Percentiles rank a stretch among this genome's conserved stretches.
phyloP scores from a whole-genome alignment of 768 basidiomycete species.

The Cystofilobasidium bisporidii region DNA sequence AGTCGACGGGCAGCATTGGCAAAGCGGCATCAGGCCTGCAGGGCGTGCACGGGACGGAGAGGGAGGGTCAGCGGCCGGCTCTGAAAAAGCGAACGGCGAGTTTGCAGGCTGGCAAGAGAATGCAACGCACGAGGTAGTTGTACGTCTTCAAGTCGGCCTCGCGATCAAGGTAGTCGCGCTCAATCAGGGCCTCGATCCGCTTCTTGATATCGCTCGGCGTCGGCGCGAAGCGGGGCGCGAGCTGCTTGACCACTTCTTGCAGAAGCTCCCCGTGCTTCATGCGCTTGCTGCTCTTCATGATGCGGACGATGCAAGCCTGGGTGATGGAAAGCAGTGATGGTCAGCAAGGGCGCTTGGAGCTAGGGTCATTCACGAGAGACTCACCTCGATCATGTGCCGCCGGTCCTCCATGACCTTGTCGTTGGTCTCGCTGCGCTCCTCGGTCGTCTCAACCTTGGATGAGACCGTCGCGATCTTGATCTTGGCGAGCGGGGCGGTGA shows the following conservation, averaged over 20 bases:
- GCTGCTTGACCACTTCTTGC: conserved; percentile 78
- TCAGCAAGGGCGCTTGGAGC: too few species aligned
- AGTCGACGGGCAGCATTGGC: too few species aligned
- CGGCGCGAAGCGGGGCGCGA: conserved; percentile 74
- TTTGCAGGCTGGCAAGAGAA: too few species aligned
- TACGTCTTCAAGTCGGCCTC: conserved; percentile 80
- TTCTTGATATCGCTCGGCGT: conserved; percentile 82
- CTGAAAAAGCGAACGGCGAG: too few species aligned
- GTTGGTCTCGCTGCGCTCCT: conserved; percentile 82
- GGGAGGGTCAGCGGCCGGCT: background rate
- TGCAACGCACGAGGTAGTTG: conserved; percentile 56
- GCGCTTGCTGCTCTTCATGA: conserved; percentile 50
- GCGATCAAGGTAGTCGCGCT: conserved; percentile 92
- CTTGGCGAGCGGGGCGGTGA: conserved; percentile 69
- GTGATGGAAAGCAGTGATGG: background rate
- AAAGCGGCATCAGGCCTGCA: too few species aligned
- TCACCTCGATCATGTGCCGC: conserved; percentile 75
- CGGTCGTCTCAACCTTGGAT: conserved; percentile 71
- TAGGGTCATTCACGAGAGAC: too few species aligned
- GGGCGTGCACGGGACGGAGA: background rate
- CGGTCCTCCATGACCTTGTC: conserved; percentile 87
- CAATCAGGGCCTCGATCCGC: conserved; percentile 83
- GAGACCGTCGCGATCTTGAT: conserved; percentile 89
- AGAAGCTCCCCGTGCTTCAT: conserved; percentile 81
- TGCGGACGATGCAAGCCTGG: conserved; percentile 90